Percentiles rank a stretch among this genome's conserved stretches.
These are phyloP conservation scores for Crotalaria pallida DNA, from an alignment of 306 rosid species.

Conservation along the genomic window DNA sequence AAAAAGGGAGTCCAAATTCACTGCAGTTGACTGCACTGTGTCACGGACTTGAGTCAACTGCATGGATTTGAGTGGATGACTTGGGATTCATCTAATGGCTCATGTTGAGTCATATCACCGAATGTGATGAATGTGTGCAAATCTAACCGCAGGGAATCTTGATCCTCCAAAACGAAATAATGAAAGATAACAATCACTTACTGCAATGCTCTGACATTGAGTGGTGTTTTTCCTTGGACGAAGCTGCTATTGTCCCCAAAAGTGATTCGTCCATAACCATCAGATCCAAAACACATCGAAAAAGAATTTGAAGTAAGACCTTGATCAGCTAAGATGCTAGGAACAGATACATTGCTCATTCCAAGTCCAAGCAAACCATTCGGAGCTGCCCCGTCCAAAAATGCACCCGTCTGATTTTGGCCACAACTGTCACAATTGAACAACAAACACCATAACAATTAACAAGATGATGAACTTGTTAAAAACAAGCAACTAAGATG, in stretches of 20 bases:
- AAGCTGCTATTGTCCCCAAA: constrained; percentile 74
- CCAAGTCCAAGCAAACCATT: constrained; percentile 91
- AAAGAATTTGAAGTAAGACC: constrained; percentile 67
- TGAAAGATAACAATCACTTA: constrained; percentile 34
- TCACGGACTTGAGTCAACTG: no score
- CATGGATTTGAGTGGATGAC: no score
- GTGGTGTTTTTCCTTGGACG: constrained; percentile 66
- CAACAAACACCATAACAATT: background rate
- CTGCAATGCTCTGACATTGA: constrained; percentile 36
- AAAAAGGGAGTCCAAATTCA: no score
- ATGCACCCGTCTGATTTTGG: constrained; percentile 66
- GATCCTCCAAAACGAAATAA: constrained; percentile 15
- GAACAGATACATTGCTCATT: constrained; percentile 56
- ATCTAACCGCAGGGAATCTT: no score
- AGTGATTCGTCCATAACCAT: constrained; percentile 63
- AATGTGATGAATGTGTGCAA: no score
- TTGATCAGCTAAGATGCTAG: constrained; percentile 65
- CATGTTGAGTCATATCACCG: no score
- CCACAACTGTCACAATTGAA: constrained; percentile 72
- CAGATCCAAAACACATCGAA: constrained; percentile 82
- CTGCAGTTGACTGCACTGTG: no score
- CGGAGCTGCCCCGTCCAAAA: constrained; percentile 68
- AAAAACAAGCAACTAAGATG: no score
- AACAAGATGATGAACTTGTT: background rate
- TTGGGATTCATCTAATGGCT: no score